phyloP scores from a whole-genome alignment of 2,329 filamentous ascomycete genomes.

The Aspergillus viridinutans region DNA sequence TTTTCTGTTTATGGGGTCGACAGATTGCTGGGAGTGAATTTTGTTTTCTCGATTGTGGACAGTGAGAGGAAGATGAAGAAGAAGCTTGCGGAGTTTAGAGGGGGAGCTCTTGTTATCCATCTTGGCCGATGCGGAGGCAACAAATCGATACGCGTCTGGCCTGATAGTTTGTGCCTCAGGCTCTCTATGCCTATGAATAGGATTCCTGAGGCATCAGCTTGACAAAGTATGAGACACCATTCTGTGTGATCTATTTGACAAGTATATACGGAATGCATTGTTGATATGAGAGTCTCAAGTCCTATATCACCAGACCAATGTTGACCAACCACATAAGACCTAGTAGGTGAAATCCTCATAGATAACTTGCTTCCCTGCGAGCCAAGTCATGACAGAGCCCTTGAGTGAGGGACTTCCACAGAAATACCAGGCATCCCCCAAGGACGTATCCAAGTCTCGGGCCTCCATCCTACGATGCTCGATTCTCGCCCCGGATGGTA shows the following conservation, averaged over 20 bases:
- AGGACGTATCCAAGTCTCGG: conserved; percentile 41
- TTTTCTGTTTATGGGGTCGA: too few relatives aligned
- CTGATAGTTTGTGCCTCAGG: background rate
- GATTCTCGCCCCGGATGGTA: conserved; percentile 29
- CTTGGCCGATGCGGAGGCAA: conserved; percentile 9
- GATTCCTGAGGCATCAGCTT: background rate
- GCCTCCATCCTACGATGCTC: conserved; percentile 45
- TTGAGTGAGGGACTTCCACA: conserved; percentile 53
- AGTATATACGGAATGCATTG: too few relatives aligned
- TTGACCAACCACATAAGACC: too few relatives aligned
- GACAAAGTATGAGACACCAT: background rate
- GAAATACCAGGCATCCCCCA: conserved; percentile 53
- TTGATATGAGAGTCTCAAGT: background rate
- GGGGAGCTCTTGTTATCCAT: background rate
- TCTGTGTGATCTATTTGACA: too few relatives aligned
- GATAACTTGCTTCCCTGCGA: conserved; percentile 51
- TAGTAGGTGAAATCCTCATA: conserved; percentile 60
- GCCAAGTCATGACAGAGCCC: conserved; percentile 49
- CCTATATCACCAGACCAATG: too few relatives aligned
- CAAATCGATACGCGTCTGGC: conserved; percentile 11
- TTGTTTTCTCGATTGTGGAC: background rate
- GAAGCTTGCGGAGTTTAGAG: background rate
- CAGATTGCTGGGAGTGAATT: too few relatives aligned
- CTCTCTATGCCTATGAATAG: background rate
- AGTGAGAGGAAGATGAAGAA: background rate